Base-by-base conservation (phyloP, 2,329 filamentous ascomycete genomes). In the Alternaria ventricosa region DNA sequence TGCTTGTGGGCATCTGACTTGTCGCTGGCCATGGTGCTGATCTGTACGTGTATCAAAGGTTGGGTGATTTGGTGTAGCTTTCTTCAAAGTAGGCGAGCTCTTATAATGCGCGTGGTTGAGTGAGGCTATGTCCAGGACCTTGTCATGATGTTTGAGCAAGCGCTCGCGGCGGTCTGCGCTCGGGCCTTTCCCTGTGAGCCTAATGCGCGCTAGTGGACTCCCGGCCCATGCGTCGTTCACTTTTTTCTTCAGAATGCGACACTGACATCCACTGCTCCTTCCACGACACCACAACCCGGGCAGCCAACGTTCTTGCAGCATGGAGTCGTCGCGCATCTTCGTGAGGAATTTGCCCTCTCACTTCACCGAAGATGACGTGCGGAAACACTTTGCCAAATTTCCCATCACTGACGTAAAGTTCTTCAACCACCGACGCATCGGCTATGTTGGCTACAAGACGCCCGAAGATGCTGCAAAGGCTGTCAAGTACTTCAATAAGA, bases 401-500 rank as follows among this genome's bases (percentile, higher is more conserved):
- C 85, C 91, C 67, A 88, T 97, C 77, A 98, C 95, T 57, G 96
- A 99, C 82, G 88, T 94, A 74, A 97, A 97, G 86, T 88, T 97
- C 78, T 92, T 98, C 77, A 88, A 93, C 6, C 90, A 94, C 75
- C 89, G 96, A 74, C 89, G 94, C 71, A 97, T 99, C 81, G 96
- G 94, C 72, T 99, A 97, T 86, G 89, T 99, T 64, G 96, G 96
- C 67, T 98, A 95, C 85, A 94, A 92, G 82, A 92, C 88, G 55
- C 84, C 91, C 13, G 89, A 95, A 66, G 91, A 93, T 78, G 96
- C 96, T 60, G 85, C 88, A 61, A 88, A 90, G 76, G 95, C 96
- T 47, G 92, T 96, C 78, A 94, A 92, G 81, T 97, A 97, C 84
- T 97, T 97, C 86, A 94, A 99, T 85, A 93, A 89, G 79, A 91